These are phyloP conservation scores for Dactylonectria estremocensis DNA, from an alignment of 2,329 filamentous ascomycete species.

Conservation along the genomic window DNA sequence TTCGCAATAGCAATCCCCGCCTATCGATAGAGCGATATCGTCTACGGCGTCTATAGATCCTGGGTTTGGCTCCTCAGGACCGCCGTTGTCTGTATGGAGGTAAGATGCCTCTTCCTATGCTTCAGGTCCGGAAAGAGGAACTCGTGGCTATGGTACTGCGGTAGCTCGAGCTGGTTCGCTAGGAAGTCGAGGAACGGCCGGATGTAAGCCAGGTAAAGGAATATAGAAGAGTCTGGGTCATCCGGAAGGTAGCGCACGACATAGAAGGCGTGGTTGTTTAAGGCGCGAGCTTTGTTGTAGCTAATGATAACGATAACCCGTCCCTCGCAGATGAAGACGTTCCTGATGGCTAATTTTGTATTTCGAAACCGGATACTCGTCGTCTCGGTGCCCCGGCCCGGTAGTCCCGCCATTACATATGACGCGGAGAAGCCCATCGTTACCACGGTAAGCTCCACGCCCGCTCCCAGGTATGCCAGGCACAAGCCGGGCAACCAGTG, in stretches of 20 bases:
- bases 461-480: conserved; percentile 13
- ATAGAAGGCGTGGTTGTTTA: not conserved
- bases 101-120: not conserved
- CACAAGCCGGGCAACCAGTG: conserved; percentile 6
- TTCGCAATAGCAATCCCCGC: conserved; percentile 20
- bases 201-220: not conserved
- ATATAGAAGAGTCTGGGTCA: not conserved
- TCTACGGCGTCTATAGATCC: not conserved
- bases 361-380: conserved; percentile 2
- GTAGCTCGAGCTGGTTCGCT: not conserved
- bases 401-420: conserved; percentile 1
- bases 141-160: not conserved
- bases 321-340: not conserved
- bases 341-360: not conserved
- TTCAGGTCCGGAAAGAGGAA: not conserved
- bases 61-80: not conserved
- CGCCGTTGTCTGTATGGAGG: not conserved
- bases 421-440: conserved; percentile 8
- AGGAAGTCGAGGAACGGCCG: not conserved
- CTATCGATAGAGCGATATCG: not conserved
- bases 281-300: conserved; percentile 5
- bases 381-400: conserved; percentile 4
- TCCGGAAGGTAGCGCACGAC: not conserved
- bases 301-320: not conserved
- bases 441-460: conserved; percentile 7